Evolutionary conservation across 1,139 yeast genomes (phyloP).

Genomic region (Torulaspora pretoriensis): DNA sequence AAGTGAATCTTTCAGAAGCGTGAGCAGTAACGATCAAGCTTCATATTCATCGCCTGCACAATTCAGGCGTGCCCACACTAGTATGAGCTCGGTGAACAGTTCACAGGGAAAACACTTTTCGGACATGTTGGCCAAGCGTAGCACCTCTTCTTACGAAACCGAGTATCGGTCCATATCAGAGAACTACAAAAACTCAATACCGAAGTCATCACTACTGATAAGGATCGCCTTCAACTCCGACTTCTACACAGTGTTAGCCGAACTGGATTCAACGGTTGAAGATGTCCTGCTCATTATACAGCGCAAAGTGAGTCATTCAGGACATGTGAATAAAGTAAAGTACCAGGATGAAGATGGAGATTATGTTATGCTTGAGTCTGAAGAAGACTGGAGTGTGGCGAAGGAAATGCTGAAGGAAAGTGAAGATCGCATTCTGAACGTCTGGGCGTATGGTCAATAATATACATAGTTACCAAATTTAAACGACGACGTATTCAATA

Average conservation of each 20-base stretch:
- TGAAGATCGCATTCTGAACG: slow-evolving; percentile 39
- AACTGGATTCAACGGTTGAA: slow-evolving; percentile 35
- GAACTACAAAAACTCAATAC: slow-evolving; percentile 38
- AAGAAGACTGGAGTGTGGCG: slow-evolving; percentile 60
- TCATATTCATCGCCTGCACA: slow-evolving; percentile 25
- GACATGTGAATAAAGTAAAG: slow-evolving; percentile 49
- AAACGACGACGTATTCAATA: neutral
- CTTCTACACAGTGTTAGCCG: slow-evolving; percentile 39
- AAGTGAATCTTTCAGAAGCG: slow-evolving; percentile 37
- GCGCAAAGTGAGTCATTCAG: slow-evolving; percentile 41
- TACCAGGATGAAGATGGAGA: slow-evolving; percentile 97
- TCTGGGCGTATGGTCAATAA: slow-evolving; percentile 34
- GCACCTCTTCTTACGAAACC: slow-evolving; percentile 35
- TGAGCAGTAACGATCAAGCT: slow-evolving; percentile 25
- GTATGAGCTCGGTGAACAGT: slow-evolving; percentile 30
- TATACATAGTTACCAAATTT: neutral
- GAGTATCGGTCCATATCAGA: slow-evolving; percentile 40
- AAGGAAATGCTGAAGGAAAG: slow-evolving; percentile 41
- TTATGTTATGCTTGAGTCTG: slow-evolving; percentile 77
- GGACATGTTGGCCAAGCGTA: slow-evolving; percentile 35
- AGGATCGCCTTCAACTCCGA: slow-evolving; percentile 40
- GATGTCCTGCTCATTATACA: slow-evolving; percentile 36
- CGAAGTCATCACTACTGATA: slow-evolving; percentile 37
- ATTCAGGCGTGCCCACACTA: slow-evolving; percentile 28
- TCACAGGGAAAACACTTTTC: slow-evolving; percentile 37